phyloP scores from a whole-genome alignment of 805 yeast species.

The Monosporozyma siamensis region DNA sequence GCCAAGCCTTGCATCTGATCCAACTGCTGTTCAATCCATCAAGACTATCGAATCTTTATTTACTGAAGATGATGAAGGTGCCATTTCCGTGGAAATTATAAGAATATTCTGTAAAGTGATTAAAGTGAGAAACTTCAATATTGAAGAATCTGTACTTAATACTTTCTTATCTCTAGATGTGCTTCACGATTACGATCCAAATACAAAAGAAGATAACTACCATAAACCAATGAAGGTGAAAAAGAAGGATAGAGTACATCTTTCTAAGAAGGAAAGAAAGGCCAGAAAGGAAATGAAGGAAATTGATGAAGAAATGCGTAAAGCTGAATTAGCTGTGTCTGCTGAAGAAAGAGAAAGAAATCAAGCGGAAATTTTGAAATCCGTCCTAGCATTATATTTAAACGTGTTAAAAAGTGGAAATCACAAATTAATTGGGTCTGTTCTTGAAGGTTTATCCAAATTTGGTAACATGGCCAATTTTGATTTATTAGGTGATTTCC shows the following conservation, averaged over 20 bases:
- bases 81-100: conserved; percentile 64
- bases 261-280: conserved; percentile 84
- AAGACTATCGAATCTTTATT: conserved; percentile 61
- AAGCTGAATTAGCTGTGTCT: conserved; percentile 81
- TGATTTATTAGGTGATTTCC: conserved; percentile 84
- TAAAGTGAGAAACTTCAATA: conserved; percentile 62
- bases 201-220: conserved; percentile 38
- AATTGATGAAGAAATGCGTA: conserved; percentile 81
- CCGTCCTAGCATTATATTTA: conserved; percentile 62
- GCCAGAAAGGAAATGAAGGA: conserved; percentile 75
- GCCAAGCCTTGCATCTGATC: conserved; percentile 38
- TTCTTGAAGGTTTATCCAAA: conserved; percentile 82
- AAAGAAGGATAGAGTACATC: conserved; percentile 83
- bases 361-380: conserved; percentile 76
- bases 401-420: conserved; percentile 61
- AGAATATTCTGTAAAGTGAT: conserved; percentile 60
- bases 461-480: conserved; percentile 90
- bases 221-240: conserved; percentile 40
- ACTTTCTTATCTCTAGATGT: conserved; percentile 59
- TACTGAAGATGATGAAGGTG: conserved; percentile 75
- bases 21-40: conserved; percentile 49
- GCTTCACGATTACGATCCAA: conserved; percentile 65
- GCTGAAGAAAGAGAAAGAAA: conserved; percentile 76
- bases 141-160: conserved; percentile 75
- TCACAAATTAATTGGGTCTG: conserved; percentile 67